A percentile compares a stretch with the other conserved stretches of the same genome.
These are phyloP conservation scores for Croton laevigatus DNA, from an alignment of 441 rosid species.

Conservation along the genomic window DNA sequence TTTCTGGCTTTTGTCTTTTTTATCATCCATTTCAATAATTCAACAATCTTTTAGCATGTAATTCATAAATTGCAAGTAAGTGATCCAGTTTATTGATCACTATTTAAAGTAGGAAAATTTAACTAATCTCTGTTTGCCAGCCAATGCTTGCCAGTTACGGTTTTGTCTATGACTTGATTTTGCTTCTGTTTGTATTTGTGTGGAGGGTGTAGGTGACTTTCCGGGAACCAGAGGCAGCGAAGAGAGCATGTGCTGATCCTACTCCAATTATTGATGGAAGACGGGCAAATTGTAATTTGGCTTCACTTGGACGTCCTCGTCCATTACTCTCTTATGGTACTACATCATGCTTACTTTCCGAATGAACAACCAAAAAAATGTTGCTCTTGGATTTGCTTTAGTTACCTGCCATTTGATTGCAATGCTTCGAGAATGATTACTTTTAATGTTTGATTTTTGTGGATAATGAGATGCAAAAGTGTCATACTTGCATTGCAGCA, in stretches of 20 bases:
- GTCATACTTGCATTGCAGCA: not conserved
- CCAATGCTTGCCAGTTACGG: not conserved
- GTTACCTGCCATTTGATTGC: not conserved
- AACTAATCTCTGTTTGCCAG: not conserved
- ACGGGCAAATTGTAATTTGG: conserved; percentile 93
- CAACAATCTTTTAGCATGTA: not conserved
- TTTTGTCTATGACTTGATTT: conserved; percentile 34
- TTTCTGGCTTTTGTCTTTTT: not conserved
- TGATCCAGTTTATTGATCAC: not conserved
- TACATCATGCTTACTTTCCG: conserved; percentile 19
- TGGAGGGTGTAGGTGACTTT: conserved; percentile 97
- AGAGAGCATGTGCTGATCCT: conserved; percentile 89
- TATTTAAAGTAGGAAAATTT: not conserved
- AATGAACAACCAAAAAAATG: not conserved
- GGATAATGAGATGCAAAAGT: not conserved
- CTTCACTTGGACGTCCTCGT: conserved; percentile 82
- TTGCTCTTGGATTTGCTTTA: not conserved
- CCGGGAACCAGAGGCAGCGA: conserved; percentile 92
- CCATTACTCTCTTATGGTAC: conserved; percentile 55
- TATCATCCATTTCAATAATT: not conserved
- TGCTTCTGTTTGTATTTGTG: conserved; percentile 37
- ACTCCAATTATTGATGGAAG: conserved; percentile 89
- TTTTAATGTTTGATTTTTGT: not conserved
- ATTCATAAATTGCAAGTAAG: not conserved
- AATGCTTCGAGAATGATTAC: not conserved